phyloP scores from a whole-genome alignment of 129 eudicot species.

The Tagetes patula region DNA sequence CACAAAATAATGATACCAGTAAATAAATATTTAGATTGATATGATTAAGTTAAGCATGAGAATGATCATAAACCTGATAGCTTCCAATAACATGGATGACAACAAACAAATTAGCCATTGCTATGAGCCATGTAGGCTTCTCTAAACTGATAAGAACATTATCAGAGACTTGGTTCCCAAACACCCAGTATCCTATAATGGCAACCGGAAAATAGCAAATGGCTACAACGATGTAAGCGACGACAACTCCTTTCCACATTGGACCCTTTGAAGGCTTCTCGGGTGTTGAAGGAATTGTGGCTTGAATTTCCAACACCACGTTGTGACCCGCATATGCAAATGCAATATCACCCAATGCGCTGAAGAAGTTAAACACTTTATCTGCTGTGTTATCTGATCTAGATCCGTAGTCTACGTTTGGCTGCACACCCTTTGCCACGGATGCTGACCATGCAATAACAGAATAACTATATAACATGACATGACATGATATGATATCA shows the following conservation, averaged over 20 bases:
- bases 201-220: conserved; percentile 36
- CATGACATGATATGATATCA: not conserved
- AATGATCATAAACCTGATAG: conserved; percentile 21
- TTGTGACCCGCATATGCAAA: conserved; percentile 53
- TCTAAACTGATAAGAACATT: conserved; percentile 35
- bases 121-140: conserved; percentile 34
- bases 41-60: not conserved
- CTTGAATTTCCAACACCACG: conserved; percentile 16
- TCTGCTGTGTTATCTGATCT: conserved; percentile 32
- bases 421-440: conserved; percentile 43
- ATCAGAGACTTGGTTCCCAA: conserved; percentile 29
- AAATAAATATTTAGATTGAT: not conserved
- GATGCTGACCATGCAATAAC: conserved; percentile 53
- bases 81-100: conserved; percentile 28
- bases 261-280: conserved; percentile 19
- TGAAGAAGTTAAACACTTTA: conserved; percentile 44
- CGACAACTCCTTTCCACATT: conserved; percentile 12
- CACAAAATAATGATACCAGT: not conserved
- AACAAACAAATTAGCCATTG: conserved; percentile 32
- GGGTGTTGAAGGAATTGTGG: conserved; percentile 17
- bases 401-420: conserved; percentile 36
- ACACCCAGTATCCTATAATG: conserved; percentile 29
- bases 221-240: conserved; percentile 22
- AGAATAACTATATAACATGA: conserved; percentile 39
- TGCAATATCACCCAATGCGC: conserved; percentile 54